Base-by-base conservation (phyloP, 106 monocot genomes). In the Gastrodia elata region DNA sequence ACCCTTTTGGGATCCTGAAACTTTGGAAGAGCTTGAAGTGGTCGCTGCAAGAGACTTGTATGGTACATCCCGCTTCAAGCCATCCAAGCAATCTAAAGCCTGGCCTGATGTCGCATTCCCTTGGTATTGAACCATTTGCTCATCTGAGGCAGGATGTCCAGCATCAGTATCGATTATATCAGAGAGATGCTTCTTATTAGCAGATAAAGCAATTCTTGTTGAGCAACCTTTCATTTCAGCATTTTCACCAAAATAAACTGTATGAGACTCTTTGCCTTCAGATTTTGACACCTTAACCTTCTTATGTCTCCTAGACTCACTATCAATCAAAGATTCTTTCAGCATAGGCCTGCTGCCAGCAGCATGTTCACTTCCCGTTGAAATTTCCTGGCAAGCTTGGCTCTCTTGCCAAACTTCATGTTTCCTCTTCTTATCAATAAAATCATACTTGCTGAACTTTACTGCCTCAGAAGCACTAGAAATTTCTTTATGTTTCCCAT, bases 21-120 rank as follows among this genome's bases (percentile, higher is more conserved):
- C 82, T 71, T 83, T 90, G 68, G 90, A 84, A 72, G 87, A 84
- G 68, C 84, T 84, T 48, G 82, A 87, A 41, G 84, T 83, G 76
- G 90, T 78, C n/a, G 80, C 84, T 34, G 83, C 56, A 73, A 73
- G 70, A 16, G 76, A 46, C 28, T 16, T 70, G 78, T 43, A 76
- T 64, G 26, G 49, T 20, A 74, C 8, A 68, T 78, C 81, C 65
- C 75, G 82, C 49, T 82, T 86, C 15, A 48, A 75, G 33, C 35
- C 40, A 71, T 75, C 82, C 22, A 70, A n/a, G 76, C 24, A 56
- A 75, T 80, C 71, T 33, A 44, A 68, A 61, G 20, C 74, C 32
- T 40, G 72, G 38, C 65, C 44, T 30, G 37, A 39, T 33, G 22
- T 36, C 49, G 43, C 67, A 74, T 49, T 78, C 28, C 39, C 65